Conservation (phyloP, 257 asterid species). For the Solanum ossicruentum region DNA sequence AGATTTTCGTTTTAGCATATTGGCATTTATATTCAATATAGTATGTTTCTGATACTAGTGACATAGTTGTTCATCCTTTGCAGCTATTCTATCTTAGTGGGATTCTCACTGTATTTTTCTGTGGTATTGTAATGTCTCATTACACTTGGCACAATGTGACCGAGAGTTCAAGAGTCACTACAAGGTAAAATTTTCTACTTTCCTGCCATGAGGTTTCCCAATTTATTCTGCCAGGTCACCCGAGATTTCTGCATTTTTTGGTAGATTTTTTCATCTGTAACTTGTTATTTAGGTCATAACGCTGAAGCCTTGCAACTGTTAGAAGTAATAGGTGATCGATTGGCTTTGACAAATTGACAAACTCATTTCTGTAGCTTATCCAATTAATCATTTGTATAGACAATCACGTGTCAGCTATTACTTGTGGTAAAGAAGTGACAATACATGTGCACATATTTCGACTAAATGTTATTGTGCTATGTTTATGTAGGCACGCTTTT, state of each 20-base stretch:
- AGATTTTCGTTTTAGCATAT: neutral
- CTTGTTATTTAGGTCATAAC: neutral
- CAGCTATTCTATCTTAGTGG: conserved; percentile 32
- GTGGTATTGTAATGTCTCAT: conserved; percentile 41
- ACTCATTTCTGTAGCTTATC: neutral
- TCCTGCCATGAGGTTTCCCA: neutral
- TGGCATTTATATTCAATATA: neutral
- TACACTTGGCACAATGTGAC: conserved; percentile 44
- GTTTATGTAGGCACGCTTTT: conserved; percentile 23
- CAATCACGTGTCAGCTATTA: neutral
- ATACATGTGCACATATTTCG: neutral
- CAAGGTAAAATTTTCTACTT: conserved; percentile 10
- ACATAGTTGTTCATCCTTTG: neutral
- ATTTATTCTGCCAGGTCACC: neutral
- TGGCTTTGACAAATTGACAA: neutral
- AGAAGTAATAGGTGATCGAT: neutral
- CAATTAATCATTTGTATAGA: neutral
- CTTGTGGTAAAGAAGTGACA: neutral
- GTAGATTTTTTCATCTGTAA: neutral
- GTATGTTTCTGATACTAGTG: neutral
- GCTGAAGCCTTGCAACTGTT: neutral
- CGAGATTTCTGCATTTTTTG: neutral
- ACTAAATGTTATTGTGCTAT: neutral
- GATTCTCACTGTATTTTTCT: conserved; percentile 35
- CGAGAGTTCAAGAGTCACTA: conserved; percentile 28